These are phyloP conservation scores for Talaromyces borbonicus DNA, from an alignment of 495 filamentous ascomycete species.

Conservation along the genomic window DNA sequence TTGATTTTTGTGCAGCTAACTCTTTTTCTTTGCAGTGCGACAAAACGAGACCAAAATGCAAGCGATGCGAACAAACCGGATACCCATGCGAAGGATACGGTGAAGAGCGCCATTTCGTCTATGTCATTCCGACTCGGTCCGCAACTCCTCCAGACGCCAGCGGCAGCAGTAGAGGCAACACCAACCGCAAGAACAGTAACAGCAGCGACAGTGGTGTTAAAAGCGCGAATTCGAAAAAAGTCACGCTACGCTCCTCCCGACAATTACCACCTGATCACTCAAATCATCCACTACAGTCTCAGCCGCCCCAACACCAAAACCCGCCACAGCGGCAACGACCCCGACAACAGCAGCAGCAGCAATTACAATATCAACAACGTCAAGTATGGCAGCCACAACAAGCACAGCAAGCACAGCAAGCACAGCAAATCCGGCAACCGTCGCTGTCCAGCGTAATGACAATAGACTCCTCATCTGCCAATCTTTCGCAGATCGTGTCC, in stretches of 20 bases:
- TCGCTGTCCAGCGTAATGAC: not conserved
- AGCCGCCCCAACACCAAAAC: too few species aligned
- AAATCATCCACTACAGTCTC: too few species aligned
- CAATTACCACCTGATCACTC: not conserved
- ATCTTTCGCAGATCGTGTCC: constrained; percentile 1
- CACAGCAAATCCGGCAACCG: not conserved
- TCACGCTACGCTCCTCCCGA: constrained; percentile 5
- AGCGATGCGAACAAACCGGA: constrained; percentile 7
- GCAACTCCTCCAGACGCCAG: not conserved
- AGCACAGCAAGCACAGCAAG: not conserved
- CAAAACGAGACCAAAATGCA: constrained; percentile 6
- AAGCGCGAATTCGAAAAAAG: constrained; percentile 5
- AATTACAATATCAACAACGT: too few species aligned
- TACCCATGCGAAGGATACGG: constrained; percentile 9
- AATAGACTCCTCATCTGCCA: not conserved
- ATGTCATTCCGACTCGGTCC: constrained; percentile 5
- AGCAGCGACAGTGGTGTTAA: not conserved
- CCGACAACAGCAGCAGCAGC: too few species aligned
- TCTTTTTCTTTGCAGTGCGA: not conserved
- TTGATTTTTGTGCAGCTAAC: not conserved
- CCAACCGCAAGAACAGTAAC: not conserved
- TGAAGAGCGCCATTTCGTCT: constrained; percentile 7
- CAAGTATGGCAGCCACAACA: not conserved
- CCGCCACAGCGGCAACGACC: too few species aligned
- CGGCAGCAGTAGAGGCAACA: not conserved